Evolutionary conservation across 2,329 filamentous ascomycete species (phyloP).

Genomic region (Pseudogymnoascus sp.): DNA sequence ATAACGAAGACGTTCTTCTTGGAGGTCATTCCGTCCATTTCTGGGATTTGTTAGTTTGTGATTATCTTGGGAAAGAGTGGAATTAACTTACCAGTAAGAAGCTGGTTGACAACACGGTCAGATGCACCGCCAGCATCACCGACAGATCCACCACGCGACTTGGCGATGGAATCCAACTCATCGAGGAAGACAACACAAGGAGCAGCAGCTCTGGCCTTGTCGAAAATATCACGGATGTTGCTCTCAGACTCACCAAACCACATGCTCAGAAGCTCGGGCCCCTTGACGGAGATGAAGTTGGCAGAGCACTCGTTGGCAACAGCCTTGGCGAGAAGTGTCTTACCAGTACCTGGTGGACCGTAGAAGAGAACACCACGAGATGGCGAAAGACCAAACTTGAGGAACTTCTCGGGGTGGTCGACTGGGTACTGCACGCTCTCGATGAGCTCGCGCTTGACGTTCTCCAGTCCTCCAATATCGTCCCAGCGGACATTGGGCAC

Average conservation of each 20-base stretch:
- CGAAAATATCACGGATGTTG: constrained; percentile 99
- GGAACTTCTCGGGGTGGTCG: constrained; percentile 98
- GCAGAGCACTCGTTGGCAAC: constrained; percentile 98
- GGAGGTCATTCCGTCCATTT: constrained; percentile 99
- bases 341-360: constrained; percentile 98
- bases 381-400: constrained; percentile 98
- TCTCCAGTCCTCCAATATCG: constrained; percentile 96
- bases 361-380: constrained; percentile 99
- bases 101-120: constrained; percentile 99
- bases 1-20: constrained; percentile 99
- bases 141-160: constrained; percentile 93
- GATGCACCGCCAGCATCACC: constrained; percentile 97
- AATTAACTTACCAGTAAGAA: constrained; percentile 71
- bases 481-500: constrained; percentile 99
- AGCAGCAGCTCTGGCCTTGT: constrained; percentile 96
- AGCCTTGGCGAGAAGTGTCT: constrained; percentile 98
- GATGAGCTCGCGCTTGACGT: constrained; percentile 98
- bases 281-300: constrained; percentile 99
- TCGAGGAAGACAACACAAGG: constrained; percentile 99
- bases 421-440: constrained; percentile 98
- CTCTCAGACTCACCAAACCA: constrained; percentile 99
- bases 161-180: constrained; percentile 97
- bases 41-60: constrained; percentile 43
- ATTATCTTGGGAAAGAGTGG: constrained; percentile 9
- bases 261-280: constrained; percentile 96